Evolutionary conservation across 2,329 filamentous ascomycete genomes (phyloP).

Genomic region (Cladosporium oxysporum): DNA sequence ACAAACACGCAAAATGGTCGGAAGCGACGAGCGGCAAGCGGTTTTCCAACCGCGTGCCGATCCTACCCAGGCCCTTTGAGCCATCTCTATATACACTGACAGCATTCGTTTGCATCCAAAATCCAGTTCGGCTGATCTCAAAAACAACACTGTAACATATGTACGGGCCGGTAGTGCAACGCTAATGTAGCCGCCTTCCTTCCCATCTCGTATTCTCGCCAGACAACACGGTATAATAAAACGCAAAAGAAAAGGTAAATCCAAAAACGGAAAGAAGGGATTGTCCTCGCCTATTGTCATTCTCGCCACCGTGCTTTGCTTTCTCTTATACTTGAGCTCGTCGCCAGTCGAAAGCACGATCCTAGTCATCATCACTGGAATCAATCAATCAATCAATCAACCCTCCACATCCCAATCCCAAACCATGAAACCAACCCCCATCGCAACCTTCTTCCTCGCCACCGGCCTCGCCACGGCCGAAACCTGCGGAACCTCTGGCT

Average conservation of each 20-base stretch:
- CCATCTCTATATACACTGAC: background rate
- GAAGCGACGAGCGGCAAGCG: background rate
- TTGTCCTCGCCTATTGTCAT: background rate
- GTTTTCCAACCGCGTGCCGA: background rate
- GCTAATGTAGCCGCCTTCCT: background rate
- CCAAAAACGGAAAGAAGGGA: background rate
- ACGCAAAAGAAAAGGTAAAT: background rate
- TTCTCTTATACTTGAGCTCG: background rate
- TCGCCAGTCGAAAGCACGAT: background rate
- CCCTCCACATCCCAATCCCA: background rate
- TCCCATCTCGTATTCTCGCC: background rate
- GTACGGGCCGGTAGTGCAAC: background rate
- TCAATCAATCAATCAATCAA: background rate
- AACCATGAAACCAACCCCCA: background rate
- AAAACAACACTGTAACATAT: no score
- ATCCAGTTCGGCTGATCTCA: background rate
- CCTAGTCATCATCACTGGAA: background rate
- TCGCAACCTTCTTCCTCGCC: slow-evolving; percentile 7
- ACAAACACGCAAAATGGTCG: background rate
- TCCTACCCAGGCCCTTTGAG: background rate
- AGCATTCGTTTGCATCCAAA: background rate
- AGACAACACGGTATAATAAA: background rate
- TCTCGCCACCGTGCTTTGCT: background rate
- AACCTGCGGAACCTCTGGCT: background rate
- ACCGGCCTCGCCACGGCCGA: slow-evolving; percentile 8